Percentiles rank a stretch among this genome's conserved stretches.
phyloP scores from a whole-genome alignment of 352 stramenopile genomes.

The Peronospora belbahrii region DNA sequence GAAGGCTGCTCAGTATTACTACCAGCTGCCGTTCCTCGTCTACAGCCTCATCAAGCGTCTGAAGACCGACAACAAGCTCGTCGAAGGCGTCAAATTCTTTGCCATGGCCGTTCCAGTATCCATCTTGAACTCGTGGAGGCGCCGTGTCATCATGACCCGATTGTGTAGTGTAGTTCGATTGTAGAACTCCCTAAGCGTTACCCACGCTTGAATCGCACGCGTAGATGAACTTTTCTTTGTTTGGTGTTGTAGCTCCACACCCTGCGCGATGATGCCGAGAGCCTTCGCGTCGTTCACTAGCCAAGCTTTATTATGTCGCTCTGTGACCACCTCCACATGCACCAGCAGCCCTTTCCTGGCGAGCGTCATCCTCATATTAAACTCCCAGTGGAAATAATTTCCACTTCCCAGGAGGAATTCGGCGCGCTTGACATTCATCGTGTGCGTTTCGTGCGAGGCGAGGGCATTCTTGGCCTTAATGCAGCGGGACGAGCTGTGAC shows the following conservation, averaged over 20 bases:
- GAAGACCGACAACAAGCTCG: conserved; percentile 16
- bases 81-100: conserved; percentile 21
- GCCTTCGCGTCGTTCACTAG: neutral
- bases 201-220: neutral
- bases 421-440: no score
- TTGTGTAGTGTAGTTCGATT: conserved; percentile 1
- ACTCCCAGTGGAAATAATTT: neutral
- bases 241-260: neutral
- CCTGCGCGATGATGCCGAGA: neutral
- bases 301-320: neutral
- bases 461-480: no score
- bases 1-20: conserved; percentile 20
- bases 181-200: neutral
- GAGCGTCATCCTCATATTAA: neutral
- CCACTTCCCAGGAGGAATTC: no score
- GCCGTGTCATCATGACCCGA: neutral
- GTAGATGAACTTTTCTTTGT: neutral
- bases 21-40: conserved; percentile 23
- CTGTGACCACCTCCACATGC: neutral
- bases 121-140: conserved; percentile 7
- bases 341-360: neutral
- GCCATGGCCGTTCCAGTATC: neutral
- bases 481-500: no score
- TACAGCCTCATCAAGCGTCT: conserved; percentile 12
- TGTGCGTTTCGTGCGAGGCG: no score